Base-by-base conservation (phyloP, 371 early-diverging fungal genomes). In the Quaeritorhiza haematococci region DNA sequence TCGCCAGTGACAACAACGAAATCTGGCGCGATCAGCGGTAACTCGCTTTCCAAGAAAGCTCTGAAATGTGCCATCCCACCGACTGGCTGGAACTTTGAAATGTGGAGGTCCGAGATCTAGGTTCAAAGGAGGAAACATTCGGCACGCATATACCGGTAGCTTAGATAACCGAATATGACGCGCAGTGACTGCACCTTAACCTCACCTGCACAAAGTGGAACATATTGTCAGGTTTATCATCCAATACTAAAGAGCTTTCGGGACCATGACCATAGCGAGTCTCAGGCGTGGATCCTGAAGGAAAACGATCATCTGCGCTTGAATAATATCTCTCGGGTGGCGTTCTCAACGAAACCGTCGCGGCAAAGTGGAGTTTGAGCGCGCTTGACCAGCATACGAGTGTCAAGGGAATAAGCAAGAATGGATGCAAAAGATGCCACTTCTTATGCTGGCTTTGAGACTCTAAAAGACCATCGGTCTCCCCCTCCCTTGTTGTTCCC, bases 81-180 rank as follows among this genome's bases (percentile, higher is more conserved):
- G 42, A 67, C 59, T 3, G 72, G 65, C 38, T 73, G 61, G 69
- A 74, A 89, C 42, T 82, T 78, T 53, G 89, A 89, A 49, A 94
- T 79, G 67, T 93, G 94, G 3, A 93, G 45, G 66, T 94, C 93
- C 0, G 93, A 85, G 3, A 89, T 82, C 82, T 92, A 61, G 30
- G 45, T 53, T 35, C 51, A 62, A 64, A 15, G 33, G 34, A 7
- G 26, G 24, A n/a, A 26, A 38, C 26, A 32, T 23, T 7, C 42
- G 27, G 4, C 32, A 41, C 27, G 55, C 46, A 26, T 3, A 23
- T 33, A 35, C 3, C 26, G 52, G 10, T 32, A 10, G 8, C 7
- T 4, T 10, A 28, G 19, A 23, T 7, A 54, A 41, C 28, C 15
- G 41, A 38, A 26, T 21, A n/a, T 17, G 10, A 29, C 30, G 27